phyloP scores from a whole-genome alignment of 2,329 filamentous ascomycete genomes.

The Ophiostoma quercus region DNA sequence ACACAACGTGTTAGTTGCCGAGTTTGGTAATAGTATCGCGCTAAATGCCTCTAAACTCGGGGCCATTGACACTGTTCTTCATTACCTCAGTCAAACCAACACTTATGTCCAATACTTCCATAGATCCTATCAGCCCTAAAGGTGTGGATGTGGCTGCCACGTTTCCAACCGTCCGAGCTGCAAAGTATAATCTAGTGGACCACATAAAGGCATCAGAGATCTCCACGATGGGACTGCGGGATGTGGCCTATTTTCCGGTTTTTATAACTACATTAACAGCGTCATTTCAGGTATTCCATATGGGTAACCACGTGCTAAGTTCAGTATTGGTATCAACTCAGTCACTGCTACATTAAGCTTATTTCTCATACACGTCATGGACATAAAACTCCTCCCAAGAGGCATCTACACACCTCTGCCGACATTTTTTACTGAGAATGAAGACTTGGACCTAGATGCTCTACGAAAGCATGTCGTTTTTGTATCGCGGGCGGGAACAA shows the following conservation, averaged over 20 bases:
- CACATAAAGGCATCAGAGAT: not conserved
- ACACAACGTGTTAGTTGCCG: constrained; percentile 1
- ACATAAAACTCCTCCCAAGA: not conserved
- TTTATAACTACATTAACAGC: not conserved
- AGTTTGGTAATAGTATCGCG: not conserved
- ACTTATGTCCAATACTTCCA: too few relatives aligned
- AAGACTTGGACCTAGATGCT: not conserved
- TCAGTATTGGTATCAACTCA: too few relatives aligned
- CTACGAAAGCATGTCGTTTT: not conserved
- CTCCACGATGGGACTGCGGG: not conserved
- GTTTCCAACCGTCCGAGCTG: not conserved
- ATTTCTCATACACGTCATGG: not conserved
- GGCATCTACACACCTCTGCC: not conserved
- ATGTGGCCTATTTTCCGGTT: not conserved
- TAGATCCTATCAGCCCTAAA: not conserved
- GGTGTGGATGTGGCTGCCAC: not conserved
- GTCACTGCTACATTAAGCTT: not conserved
- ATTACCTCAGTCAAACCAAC: too few relatives aligned
- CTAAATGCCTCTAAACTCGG: not conserved
- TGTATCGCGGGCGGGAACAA: not conserved
- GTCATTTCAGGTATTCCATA: not conserved
- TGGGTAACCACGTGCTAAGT: too few relatives aligned
- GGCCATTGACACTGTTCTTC: not conserved
- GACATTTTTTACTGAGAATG: not conserved
- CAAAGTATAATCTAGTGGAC: not conserved